Evolutionary conservation across 257 asterid genomes (phyloP).

Genomic region (Solanum habrochaites): DNA sequence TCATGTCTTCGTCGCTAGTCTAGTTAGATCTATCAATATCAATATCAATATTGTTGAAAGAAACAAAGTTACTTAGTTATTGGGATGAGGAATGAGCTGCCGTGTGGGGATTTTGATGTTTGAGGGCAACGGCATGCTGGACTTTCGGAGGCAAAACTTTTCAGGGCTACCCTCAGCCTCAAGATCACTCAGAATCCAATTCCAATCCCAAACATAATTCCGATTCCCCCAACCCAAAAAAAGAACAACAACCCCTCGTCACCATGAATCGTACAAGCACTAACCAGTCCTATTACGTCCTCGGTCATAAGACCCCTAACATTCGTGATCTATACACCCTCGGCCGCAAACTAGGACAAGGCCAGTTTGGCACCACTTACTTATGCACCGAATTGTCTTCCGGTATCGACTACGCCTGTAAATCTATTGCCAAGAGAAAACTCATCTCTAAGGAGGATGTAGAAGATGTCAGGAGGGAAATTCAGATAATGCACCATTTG

Average conservation of each 20-base stretch:
- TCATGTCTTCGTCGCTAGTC: not conserved
- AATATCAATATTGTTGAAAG: not conserved
- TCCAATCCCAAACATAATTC: constrained; percentile 24
- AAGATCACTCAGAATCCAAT: constrained; percentile 37
- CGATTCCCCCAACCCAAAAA: constrained; percentile 25
- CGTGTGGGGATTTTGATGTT: constrained; percentile 28
- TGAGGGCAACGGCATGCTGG: constrained; percentile 99
- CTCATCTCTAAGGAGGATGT: constrained; percentile 76
- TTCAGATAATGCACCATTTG: constrained; percentile 94
- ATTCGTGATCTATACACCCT: constrained; percentile 66
- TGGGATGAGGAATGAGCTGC: constrained; percentile 15
- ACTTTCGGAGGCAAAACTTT: constrained; percentile 52
- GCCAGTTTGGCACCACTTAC: constrained; percentile 83
- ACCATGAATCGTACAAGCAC: constrained; percentile 46
- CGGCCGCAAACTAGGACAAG: constrained; percentile 84
- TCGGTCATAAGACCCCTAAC: constrained; percentile 74
- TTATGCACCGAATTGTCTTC: constrained; percentile 58
- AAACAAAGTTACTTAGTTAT: not conserved
- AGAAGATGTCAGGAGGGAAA: constrained; percentile 91
- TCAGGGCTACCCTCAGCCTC: constrained; percentile 24
- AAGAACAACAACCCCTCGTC: constrained; percentile 5
- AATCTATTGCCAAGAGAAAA: constrained; percentile 84
- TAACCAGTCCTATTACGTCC: constrained; percentile 49
- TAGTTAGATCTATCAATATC: constrained; percentile 4
- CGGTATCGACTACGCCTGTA: constrained; percentile 64